These are phyloP conservation scores for Talaromyces sp. DNA, from an alignment of 2,329 filamentous ascomycete species.

Conservation along the genomic window DNA sequence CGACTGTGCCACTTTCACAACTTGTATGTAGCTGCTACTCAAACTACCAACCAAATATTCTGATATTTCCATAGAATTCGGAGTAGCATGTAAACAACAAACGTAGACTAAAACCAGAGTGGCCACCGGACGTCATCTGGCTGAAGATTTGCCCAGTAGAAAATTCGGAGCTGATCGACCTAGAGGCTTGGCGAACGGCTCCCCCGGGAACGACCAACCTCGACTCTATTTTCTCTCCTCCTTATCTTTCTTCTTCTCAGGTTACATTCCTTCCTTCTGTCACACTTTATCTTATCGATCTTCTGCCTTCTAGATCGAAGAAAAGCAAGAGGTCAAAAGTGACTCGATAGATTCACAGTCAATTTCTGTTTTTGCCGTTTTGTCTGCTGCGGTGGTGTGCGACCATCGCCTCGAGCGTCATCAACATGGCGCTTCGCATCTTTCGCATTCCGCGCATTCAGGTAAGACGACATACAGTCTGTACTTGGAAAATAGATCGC, in stretches of 20 bases:
- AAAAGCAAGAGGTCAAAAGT: not conserved
- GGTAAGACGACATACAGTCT: constrained; percentile 31
- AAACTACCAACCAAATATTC: not conserved
- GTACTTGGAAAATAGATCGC: not conserved
- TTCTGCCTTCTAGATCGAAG: not conserved
- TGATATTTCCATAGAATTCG: not conserved
- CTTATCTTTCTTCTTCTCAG: constrained; percentile 2
- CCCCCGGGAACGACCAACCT: constrained; percentile 12
- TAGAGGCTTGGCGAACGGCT: constrained; percentile 19
- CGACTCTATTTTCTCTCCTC: constrained; percentile 13
- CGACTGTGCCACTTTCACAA: not conserved
- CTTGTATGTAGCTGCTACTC: not conserved
- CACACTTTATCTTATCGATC: not conserved
- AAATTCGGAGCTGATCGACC: constrained; percentile 7
- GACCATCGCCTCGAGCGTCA: constrained; percentile 17
- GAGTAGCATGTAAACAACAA: not conserved
- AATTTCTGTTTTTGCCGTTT: not conserved
- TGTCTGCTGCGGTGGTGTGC: constrained; percentile 13
- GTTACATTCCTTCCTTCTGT: not conserved
- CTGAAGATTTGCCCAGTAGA: constrained; percentile 13
- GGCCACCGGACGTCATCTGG: constrained; percentile 23
- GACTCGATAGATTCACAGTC: not conserved
- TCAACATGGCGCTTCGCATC: constrained; percentile 44
- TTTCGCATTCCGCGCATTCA: constrained; percentile 53
- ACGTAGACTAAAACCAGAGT: not conserved